Conservation (phyloP, 2,329 filamentous ascomycete species). For the Ceratocystis eucalypticola region DNA sequence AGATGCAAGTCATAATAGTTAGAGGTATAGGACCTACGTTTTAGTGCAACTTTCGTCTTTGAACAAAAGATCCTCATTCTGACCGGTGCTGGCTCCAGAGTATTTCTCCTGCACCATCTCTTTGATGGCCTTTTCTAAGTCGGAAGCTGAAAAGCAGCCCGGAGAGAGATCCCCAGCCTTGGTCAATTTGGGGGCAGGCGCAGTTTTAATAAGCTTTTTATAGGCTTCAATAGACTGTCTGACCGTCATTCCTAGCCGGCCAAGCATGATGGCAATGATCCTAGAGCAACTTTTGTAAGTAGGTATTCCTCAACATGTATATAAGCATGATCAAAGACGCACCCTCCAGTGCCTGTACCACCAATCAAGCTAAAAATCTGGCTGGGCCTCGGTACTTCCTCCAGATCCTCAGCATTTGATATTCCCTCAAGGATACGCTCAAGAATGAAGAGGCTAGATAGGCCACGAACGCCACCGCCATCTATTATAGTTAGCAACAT, state of each 20-base stretch:
- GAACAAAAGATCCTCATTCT: fast-evolving
- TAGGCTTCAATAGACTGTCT: not conserved
- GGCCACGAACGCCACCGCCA: too few species aligned
- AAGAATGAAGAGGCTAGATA: too few species aligned
- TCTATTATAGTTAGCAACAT: too few species aligned
- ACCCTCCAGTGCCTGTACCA: constrained; percentile 25
- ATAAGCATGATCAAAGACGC: not conserved
- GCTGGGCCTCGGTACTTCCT: constrained; percentile 19
- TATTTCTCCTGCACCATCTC: not conserved
- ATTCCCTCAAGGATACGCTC: too few species aligned
- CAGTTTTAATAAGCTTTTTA: not conserved
- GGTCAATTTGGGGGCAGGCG: not conserved
- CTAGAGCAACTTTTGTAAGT: not conserved
- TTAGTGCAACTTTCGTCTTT: not conserved
- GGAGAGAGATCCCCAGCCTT: not conserved
- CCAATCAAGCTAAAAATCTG: constrained; percentile 25
- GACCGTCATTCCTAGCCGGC: not conserved
- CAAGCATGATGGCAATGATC: not conserved
- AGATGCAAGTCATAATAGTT: not conserved
- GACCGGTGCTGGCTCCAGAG: fast-evolving
- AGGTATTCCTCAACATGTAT: not conserved
- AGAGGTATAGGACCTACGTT: not conserved
- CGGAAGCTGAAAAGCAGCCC: not conserved
- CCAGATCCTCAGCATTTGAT: too few species aligned
- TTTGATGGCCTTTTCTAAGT: not conserved